Conservation (phyloP, 2,329 filamentous ascomycete genomes). For the Aspergillus cejpii region DNA sequence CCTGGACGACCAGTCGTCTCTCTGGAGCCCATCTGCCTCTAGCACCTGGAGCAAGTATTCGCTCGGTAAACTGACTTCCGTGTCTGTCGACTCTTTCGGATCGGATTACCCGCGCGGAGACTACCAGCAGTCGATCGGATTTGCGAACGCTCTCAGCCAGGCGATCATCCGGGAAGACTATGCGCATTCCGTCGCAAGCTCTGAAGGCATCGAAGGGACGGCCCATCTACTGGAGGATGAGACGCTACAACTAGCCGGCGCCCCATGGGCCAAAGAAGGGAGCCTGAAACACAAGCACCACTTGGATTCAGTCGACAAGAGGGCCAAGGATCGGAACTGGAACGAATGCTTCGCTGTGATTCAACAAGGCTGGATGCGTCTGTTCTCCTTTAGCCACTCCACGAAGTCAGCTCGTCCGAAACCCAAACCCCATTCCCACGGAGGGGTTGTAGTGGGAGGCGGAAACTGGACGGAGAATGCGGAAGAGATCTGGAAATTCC, state of each 20-base stretch:
- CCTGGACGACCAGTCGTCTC: conserved; percentile 79
- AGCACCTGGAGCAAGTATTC: conserved; percentile 95
- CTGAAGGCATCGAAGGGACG: conserved; percentile 55
- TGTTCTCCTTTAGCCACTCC: conserved; percentile 85
- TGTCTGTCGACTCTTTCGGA: conserved; percentile 85
- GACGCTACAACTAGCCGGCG: conserved; percentile 78
- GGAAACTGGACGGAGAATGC: conserved; percentile 99
- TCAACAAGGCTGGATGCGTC: conserved; percentile 84
- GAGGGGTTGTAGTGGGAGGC: conserved; percentile 72
- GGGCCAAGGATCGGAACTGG: conserved; percentile 92
- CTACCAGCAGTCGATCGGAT: conserved; percentile 94
- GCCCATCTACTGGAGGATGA: conserved; percentile 81
- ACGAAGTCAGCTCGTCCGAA: conserved; percentile 64
- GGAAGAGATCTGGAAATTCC: conserved; percentile 78
- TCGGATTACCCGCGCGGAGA: conserved; percentile 69
- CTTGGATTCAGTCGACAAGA: conserved; percentile 81
- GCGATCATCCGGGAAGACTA: conserved; percentile 83
- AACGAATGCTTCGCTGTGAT: conserved; percentile 92
- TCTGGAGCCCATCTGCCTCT: conserved; percentile 88
- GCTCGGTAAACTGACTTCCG: conserved; percentile 78
- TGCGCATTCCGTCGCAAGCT: conserved; percentile 46
- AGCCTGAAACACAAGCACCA: conserved; percentile 96
- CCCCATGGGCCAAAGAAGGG: conserved; percentile 98
- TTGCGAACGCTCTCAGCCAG: conserved; percentile 92
- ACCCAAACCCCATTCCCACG: conserved; percentile 48